Percentiles rank a stretch among this genome's conserved stretches.
phyloP scores from a whole-genome alignment of 2,329 filamentous ascomycete genomes.

The Teratosphaeria zuluensis region DNA sequence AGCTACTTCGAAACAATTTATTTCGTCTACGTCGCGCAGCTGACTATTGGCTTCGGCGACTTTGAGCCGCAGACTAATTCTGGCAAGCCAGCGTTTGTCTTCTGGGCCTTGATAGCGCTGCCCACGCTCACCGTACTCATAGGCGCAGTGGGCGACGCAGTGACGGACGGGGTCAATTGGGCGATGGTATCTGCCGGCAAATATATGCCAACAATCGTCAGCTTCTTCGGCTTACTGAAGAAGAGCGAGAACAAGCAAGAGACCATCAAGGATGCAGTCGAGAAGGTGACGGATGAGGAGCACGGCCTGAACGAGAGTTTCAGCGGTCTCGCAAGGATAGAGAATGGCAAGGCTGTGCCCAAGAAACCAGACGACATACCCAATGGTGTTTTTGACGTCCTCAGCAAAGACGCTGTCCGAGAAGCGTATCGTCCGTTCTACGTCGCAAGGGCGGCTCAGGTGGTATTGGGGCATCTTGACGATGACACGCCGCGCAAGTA shows the following conservation, averaged over 20 bases:
- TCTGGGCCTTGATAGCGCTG: conserved; percentile 77
- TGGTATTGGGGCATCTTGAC: conserved; percentile 29
- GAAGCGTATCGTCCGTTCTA: conserved; percentile 5
- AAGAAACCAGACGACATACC: conserved; percentile 14
- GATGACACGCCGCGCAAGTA: conserved; percentile 9
- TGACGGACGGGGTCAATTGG: conserved; percentile 44
- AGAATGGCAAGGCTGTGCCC: conserved; percentile 3
- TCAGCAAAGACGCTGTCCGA: neutral
- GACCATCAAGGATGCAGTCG: neutral
- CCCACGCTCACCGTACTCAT: conserved; percentile 81
- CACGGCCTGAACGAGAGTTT: conserved; percentile 2
- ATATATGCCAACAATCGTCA: conserved; percentile 2
- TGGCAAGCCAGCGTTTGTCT: conserved; percentile 77
- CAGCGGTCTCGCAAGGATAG: conserved; percentile 3
- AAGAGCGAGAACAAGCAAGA: conserved; percentile 5
- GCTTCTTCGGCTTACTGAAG: conserved; percentile 26
- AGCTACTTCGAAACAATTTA: conserved; percentile 72
- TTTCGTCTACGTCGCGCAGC: conserved; percentile 69
- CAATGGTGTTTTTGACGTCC: neutral
- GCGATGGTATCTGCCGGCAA: conserved; percentile 14
- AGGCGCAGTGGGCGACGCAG: conserved; percentile 62
- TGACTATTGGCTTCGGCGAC: conserved; percentile 82
- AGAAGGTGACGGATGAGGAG: neutral
- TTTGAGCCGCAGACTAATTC: conserved; percentile 62
- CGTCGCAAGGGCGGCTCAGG: conserved; percentile 30